Base-by-base conservation (phyloP, 225 moss, liverwort and hornwort species). In the Bryum argenteum region DNA sequence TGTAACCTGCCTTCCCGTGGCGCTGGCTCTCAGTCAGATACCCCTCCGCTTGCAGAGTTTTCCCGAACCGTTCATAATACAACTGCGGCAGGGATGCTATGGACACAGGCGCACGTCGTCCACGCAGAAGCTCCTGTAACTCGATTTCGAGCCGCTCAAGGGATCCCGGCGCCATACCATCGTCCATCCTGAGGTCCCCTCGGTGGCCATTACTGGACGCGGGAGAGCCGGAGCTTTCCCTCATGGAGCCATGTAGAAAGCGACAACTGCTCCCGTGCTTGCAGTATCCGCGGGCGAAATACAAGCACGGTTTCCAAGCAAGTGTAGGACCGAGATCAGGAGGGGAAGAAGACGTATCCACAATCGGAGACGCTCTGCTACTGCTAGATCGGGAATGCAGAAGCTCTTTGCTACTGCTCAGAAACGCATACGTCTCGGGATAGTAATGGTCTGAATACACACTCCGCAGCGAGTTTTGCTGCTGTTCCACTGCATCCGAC, bases 21-120 rank as follows among this genome's bases (percentile, higher is more conserved):
- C 96, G 91, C 86, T 96, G 96, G 66, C 93, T 93, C 71, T 96
- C 96, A 14, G 96, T 96, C n/a, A 96, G 82, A 38, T 96, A 96
- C 15, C 96, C 96, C 72, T 96, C 96, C 7, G 96, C 96, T 84
- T 96, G 96, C 43, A 96, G 51, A 6, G 96, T 96, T 79, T 96
- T 96, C n/a, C 96, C 96, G 42, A 91, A 96, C 13, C 96, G 81
- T 54, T 96, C 96, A 66, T 96, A 96, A 58, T 96, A 96, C 48
- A 96, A 69, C 82, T 96, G 96, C 56, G 96, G 96, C 41, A 96
- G 86, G 11, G 96, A 96, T 3, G 96, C 96, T 13, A 96, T 96
- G 8, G 96, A 96, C 43, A 96, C 96, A n/a, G 96, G 96, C 9
- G 96, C 96, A 15, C 96, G 88, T 38, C 96, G 79, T 8, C 96